These are phyloP conservation scores for Rugonectria rugulosa DNA, from an alignment of 2,329 filamentous ascomycete species.

Conservation along the genomic window DNA sequence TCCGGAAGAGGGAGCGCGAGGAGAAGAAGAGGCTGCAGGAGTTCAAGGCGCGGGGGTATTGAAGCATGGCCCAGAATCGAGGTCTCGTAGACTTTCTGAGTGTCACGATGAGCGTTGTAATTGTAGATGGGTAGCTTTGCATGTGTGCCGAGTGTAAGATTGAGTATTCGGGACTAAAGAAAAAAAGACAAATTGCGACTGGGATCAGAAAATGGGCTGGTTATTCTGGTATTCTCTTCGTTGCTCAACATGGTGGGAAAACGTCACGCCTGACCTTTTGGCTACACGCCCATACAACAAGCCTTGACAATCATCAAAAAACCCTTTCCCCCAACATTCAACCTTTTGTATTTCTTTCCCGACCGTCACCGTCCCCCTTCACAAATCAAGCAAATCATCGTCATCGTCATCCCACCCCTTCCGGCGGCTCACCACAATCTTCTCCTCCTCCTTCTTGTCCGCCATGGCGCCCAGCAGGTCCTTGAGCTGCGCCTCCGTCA, in stretches of 20 bases:
- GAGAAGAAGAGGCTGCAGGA: conserved; percentile 71
- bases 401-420: conserved; percentile 89
- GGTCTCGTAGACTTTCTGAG: not conserved
- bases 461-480: conserved; percentile 86
- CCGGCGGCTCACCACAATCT: conserved; percentile 84
- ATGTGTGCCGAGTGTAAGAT: conserved; percentile 24
- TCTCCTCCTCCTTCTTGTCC: conserved; percentile 79
- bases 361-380: conserved; percentile 20
- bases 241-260: too few relatives aligned
- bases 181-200: not conserved
- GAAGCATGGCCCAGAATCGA: not conserved
- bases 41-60: conserved; percentile 35
- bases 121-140: not conserved
- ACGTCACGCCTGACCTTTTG: too few relatives aligned
- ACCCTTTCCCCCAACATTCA: too few relatives aligned
- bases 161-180: not conserved
- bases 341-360: not conserved
- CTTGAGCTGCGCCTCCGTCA: conserved; percentile 93
- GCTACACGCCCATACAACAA: too few relatives aligned
- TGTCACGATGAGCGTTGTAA: not conserved
- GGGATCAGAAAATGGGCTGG: conserved; percentile 4
- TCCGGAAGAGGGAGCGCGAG: conserved; percentile 74
- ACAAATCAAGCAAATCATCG: conserved; percentile 75
- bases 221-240: conserved; percentile 1
- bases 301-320: too few relatives aligned